Evolutionary conservation across 1,139 yeast species (phyloP), one percentile per base, ranked within the genome.

Genomic region (Diutina pseudorugosa): DNA sequence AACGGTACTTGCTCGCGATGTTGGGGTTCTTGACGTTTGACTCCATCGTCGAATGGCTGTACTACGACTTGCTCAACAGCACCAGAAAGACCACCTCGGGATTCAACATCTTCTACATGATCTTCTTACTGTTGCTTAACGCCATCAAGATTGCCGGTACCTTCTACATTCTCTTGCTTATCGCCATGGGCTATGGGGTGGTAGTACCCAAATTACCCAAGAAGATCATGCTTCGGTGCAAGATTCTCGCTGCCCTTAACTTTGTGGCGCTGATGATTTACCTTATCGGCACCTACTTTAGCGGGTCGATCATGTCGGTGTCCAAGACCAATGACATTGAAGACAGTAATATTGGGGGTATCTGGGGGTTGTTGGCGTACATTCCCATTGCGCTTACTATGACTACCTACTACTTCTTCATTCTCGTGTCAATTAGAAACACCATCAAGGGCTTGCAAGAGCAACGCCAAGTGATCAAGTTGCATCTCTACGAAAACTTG

Each of bases 121-220:
- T 80, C 8, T 79, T 91, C 62, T 77, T 91, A 52, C 84, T 97
- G 1, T 64, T 89, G 27, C 71, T 91, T 65, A 88, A 89, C 64
- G 81, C 96, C 1, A 80, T 82, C 58, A 85, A 95, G 62, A 79
- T 88, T 55, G 84, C 97, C 1, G 89, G 89, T 64, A 86, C 97
- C 9, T 86, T 93, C 69, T 94, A 91, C 70, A 70, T 94, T 61
- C 72, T 94, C 54, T 74, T 93, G 57, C 84, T 91, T 60, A 93
- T 94, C 55, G 79, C 95, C 18, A 73, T 91, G 59, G 98, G 98
- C 40, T 94, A 91, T 67, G 97, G 98, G 56, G 93, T 94, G 53
- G 98, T 94, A 44, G 78, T 78, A 57, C 88, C 96, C 52, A 85
- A 90, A 59, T 76, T 94, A 56, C 89, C 90, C 52, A 80, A 80